A percentile compares a stretch with the other conserved stretches of the same genome.
Conservation (phyloP, 1,284 basidiomycete genomes). For the Rhodotorula mucilaginosa region DNA sequence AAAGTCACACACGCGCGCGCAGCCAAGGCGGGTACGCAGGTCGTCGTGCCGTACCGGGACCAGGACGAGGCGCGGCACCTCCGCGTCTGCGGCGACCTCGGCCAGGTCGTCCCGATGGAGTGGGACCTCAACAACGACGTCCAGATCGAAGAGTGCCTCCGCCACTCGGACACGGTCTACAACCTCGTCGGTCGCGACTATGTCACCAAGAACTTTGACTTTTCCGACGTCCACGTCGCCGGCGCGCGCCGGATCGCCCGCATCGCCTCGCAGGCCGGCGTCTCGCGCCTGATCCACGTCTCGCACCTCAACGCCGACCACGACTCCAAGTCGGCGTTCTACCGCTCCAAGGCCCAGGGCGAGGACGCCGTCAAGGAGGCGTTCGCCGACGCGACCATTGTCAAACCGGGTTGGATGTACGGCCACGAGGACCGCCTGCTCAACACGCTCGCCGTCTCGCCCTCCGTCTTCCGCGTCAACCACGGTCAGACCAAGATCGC, state of each 20-base stretch:
- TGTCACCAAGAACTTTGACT: slow-evolving; percentile 89
- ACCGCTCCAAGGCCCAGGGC: slow-evolving; percentile 84
- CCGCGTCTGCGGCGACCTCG: slow-evolving; percentile 91
- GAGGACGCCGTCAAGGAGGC: slow-evolving; percentile 81
- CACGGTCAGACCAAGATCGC: slow-evolving; percentile 78
- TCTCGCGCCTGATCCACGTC: slow-evolving; percentile 85
- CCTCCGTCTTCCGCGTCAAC: slow-evolving; percentile 95
- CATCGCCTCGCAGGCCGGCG: slow-evolving; percentile 72
- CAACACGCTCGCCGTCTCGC: slow-evolving; percentile 89
- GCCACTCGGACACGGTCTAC: slow-evolving; percentile 97
- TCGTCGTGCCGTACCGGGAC: slow-evolving; percentile 92
- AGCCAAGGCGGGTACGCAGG: slow-evolving; percentile 90
- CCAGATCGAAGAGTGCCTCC: slow-evolving; percentile 89
- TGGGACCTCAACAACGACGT: slow-evolving; percentile 85
- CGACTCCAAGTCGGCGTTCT: slow-evolving; percentile 76
- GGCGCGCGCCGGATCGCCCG: slow-evolving; percentile 69
- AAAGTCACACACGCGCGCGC: slow-evolving; percentile 1
- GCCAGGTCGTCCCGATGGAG: slow-evolving; percentile 95
- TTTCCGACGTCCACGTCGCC: slow-evolving; percentile 70
- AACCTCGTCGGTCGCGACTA: slow-evolving; percentile 86
- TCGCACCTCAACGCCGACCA: slow-evolving; percentile 90
- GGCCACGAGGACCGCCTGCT: slow-evolving; percentile 93
- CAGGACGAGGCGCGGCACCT: slow-evolving; percentile 90
- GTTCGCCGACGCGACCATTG: slow-evolving; percentile 85
- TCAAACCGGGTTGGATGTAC: slow-evolving; percentile 80